Conservation (phyloP, 768 basidiomycete species). For the Cytidiella melzeri region DNA sequence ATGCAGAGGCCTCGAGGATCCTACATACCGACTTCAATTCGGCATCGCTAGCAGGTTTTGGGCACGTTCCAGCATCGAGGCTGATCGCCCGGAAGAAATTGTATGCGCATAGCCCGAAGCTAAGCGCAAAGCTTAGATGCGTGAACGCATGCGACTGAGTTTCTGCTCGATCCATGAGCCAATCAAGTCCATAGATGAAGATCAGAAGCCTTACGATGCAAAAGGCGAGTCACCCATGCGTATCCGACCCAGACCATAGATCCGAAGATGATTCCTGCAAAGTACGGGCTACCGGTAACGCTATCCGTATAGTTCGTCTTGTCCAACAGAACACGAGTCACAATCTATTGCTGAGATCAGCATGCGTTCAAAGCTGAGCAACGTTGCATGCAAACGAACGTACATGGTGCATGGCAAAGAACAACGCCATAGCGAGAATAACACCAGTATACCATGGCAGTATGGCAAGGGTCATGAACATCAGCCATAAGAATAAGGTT, state of each 20-base stretch:
- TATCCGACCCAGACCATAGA: constrained; percentile 85
- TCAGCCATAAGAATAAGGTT: constrained; percentile 69
- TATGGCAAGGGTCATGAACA: constrained; percentile 77
- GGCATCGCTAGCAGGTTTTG: constrained; percentile 71
- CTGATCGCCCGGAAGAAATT: constrained; percentile 90
- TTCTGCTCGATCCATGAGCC: constrained; percentile 39
- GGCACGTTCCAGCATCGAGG: constrained; percentile 85
- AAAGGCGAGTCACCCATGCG: constrained; percentile 73
- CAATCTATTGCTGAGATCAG: constrained; percentile 44
- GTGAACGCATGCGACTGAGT: constrained; percentile 69
- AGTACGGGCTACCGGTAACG: constrained; percentile 86
- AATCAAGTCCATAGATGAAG: neutral
- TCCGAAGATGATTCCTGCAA: constrained; percentile 82
- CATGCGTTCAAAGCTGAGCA: constrained; percentile 6
- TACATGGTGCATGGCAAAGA: constrained; percentile 93
- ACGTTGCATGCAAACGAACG: constrained; percentile 22
- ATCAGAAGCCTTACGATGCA: constrained; percentile 49
- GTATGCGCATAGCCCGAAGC: constrained; percentile 68
- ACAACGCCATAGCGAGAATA: constrained; percentile 76
- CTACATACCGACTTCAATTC: constrained; percentile 78
- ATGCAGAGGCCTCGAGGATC: neutral
- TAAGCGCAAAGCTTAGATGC: constrained; percentile 71
- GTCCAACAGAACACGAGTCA: constrained; percentile 81
- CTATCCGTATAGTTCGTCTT: constrained; percentile 76
- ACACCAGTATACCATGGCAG: constrained; percentile 89